Evolutionary conservation across 345 rosid species (phyloP), one percentile per base, ranked within the genome.

Genomic region (Turnera subulata): DNA sequence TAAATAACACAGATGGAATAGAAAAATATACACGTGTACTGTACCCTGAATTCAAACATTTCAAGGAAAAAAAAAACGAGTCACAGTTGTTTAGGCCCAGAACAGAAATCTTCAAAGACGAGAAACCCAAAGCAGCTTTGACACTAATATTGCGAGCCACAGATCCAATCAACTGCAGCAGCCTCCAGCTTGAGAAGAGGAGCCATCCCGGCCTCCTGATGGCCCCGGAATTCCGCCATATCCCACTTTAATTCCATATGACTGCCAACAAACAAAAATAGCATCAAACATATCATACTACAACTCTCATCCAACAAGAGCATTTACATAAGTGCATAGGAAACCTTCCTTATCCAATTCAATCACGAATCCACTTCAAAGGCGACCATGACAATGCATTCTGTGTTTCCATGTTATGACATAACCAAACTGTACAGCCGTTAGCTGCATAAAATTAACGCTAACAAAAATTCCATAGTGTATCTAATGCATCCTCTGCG

Each of bases 141-240:
- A 14, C 5, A 10, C 19, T 19, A 16, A 9, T 15, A n/a, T 19
- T 16, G 44, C 16, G 54, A 1, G 4, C 5, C 35, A 4, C 5
- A 29, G 35, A 15, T 21, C 24, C 49, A 38, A 45, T 85, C 71
- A 93, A 63, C 76, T 49, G 83, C 99, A 93, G 74, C 99, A 93
- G 46, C 96, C 94, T 66, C 95, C 96, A 33, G 75, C 81, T 73
- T 83, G 96, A 52, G 99, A 78, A 55, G 83, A 72, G 45, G 79
- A 69, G 19, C 95, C 99, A 60, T 85, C 96, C 69, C 89, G 84
- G 62, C 88, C 87, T 32, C 92, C 99, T 15, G 95, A 84, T 50
- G 97, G 92, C 64, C 99, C 99, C 0, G 97, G 90, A 60, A 93
- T 83, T 66, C 96, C 97, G 57, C 97, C 97, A 21, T 87, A 89